phyloP scores from a whole-genome alignment of 202 grass and related monocot genomes.

The Panicum hallii region DNA sequence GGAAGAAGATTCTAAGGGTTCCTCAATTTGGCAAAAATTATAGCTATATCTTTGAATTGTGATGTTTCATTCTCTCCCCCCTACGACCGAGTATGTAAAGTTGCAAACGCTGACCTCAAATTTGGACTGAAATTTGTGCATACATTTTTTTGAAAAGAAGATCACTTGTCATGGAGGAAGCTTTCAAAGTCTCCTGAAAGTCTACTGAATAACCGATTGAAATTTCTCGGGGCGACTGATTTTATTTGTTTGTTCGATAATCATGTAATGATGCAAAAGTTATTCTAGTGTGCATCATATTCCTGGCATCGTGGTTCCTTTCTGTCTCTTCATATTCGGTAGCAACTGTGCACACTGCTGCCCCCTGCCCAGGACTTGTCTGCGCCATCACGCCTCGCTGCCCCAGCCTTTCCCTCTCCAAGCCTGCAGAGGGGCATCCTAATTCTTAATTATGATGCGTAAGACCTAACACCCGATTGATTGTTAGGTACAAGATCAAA shows the following conservation, averaged over 20 bases:
- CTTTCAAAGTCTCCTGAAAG: neutral
- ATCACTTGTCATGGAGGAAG: neutral
- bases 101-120: neutral
- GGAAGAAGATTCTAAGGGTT: neutral
- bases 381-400: neutral
- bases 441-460: neutral
- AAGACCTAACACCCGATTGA: neutral
- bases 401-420: neutral
- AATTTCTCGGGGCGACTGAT: neutral
- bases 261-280: neutral
- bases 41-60: neutral
- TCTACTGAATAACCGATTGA: neutral
- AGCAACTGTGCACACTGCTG: neutral
- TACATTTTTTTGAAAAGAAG: too few species aligned
- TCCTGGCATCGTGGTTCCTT: neutral
- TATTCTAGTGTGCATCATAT: neutral
- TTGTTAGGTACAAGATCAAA: neutral
- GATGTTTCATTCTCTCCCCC: too few species aligned
- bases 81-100: neutral
- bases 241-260: neutral
- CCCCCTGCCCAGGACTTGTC: neutral
- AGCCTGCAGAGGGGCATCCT: neutral
- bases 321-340: conserved; percentile 5
- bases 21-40: neutral
- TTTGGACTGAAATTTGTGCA: neutral